These are phyloP conservation scores for Plantago elongata DNA, from an alignment of 257 asterid genomes.

Conservation along the genomic window DNA sequence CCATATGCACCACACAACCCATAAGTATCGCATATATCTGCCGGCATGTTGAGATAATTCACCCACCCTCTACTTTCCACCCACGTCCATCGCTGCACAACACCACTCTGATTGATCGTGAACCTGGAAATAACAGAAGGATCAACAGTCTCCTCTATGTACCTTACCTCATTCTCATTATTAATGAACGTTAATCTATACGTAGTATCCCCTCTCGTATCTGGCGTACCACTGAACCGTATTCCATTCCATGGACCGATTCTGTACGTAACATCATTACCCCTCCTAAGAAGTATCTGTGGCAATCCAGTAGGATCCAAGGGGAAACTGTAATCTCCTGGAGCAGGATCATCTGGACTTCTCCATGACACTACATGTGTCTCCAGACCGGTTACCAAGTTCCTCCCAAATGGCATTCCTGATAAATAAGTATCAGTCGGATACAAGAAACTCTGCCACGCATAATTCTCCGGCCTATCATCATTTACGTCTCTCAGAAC, in stretches of 20 bases:
- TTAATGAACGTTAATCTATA: conserved; percentile 10
- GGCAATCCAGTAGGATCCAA: conserved; percentile 32
- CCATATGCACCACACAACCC: conserved; percentile 38
- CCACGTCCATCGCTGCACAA: conserved; percentile 25
- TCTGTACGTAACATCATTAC: not conserved
- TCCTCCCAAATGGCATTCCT: conserved; percentile 36
- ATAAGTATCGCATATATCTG: conserved; percentile 35
- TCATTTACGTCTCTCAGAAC: conserved; percentile 32
- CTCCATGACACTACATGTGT: conserved; percentile 36
- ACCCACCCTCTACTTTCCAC: conserved; percentile 28
- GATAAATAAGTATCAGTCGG: conserved; percentile 37
- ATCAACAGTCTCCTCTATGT: conserved; percentile 2
- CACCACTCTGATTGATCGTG: conserved; percentile 18
- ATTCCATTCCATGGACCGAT: conserved; percentile 42
- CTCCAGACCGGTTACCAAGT: conserved; percentile 25
- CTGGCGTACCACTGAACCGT: conserved; percentile 29
- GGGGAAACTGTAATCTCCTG: conserved; percentile 24
- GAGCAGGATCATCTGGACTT: conserved; percentile 35
- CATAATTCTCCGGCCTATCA: conserved; percentile 21
- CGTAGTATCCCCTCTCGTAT: not conserved
- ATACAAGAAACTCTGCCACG: conserved; percentile 51
- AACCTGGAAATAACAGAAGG: conserved; percentile 9
- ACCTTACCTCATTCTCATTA: conserved; percentile 20
- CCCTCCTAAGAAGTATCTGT: conserved; percentile 16
- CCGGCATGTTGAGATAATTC: conserved; percentile 13